Conservation (phyloP, 148 eudicot species). For the Vaccinium macrocarpon region DNA sequence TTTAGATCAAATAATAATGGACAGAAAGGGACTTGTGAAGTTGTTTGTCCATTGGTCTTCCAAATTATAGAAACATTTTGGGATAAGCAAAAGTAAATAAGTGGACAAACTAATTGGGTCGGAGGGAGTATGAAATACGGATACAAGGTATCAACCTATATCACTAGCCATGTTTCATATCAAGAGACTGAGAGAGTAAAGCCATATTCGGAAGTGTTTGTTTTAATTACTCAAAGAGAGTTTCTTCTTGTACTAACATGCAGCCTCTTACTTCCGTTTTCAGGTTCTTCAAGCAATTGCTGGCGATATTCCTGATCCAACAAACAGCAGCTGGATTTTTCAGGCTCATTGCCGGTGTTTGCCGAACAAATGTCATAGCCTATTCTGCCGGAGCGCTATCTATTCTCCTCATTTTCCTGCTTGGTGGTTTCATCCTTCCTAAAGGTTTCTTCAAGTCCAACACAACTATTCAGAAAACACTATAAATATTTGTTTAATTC, state of each 20-base stretch:
- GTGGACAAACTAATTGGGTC: no score
- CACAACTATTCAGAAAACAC: neutral
- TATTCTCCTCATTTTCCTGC: slow-evolving; percentile 77
- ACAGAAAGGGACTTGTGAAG: no score
- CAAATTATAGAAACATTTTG: no score
- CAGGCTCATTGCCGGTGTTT: slow-evolving; percentile 72
- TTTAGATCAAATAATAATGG: no score
- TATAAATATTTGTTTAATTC: neutral
- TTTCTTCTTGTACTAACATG: neutral
- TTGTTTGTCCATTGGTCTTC: no score
- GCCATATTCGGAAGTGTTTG: neutral
- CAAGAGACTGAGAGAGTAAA: no score
- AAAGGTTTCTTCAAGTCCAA: slow-evolving; percentile 47
- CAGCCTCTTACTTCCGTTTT: neutral
- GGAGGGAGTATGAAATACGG: no score
- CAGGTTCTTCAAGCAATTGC: slow-evolving; percentile 87
- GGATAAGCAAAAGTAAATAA: no score
- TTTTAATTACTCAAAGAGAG: neutral
- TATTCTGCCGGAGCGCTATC: slow-evolving; percentile 76
- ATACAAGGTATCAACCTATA: no score
- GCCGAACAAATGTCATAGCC: slow-evolving; percentile 92
- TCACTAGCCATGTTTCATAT: no score
- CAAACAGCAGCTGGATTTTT: slow-evolving; percentile 95
- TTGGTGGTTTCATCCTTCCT: slow-evolving; percentile 96
- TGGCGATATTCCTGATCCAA: slow-evolving; percentile 76